A percentile compares a stretch with the other conserved stretches of the same genome.
Evolutionary conservation across 352 stramenopile genomes (phyloP).

Genomic region (Globisporangium spiculum): DNA sequence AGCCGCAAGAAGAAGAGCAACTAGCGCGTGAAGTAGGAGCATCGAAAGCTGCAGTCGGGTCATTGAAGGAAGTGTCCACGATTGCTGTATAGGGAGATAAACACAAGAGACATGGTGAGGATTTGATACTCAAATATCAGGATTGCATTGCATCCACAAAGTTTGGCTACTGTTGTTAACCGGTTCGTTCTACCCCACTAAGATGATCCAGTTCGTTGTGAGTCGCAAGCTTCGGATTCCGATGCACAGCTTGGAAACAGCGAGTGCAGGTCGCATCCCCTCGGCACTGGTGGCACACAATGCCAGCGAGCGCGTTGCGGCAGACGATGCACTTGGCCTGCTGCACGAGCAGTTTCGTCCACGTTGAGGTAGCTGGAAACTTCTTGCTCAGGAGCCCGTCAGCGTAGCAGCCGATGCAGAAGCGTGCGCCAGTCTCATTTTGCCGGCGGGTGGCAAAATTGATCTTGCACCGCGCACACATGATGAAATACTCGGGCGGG

Average conservation of each 20-base stretch:
- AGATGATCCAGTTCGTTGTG: constrained; percentile 19
- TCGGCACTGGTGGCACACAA: constrained; percentile 51
- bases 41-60: constrained; percentile 2
- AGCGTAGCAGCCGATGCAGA: constrained; percentile 66
- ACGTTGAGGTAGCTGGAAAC: constrained; percentile 23
- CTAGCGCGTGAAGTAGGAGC: constrained; percentile 13
- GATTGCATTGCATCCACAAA: background rate
- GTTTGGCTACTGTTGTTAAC: background rate
- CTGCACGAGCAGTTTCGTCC: constrained; percentile 62
- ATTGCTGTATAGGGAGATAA: background rate
- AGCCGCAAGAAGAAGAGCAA: constrained; percentile 24
- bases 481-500: constrained; percentile 52
- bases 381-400: constrained; percentile 18
- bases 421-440: constrained; percentile 39
- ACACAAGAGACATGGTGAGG: no score
- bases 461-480: constrained; percentile 47
- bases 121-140: no score
- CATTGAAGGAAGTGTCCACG: background rate
- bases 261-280: constrained; percentile 50
- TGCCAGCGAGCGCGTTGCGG: constrained; percentile 35
- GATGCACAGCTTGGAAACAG: constrained; percentile 52
- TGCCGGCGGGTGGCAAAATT: constrained; percentile 58
- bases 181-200: background rate
- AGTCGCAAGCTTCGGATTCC: constrained; percentile 23
- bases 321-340: constrained; percentile 58